Evolutionary conservation across 1,139 yeast genomes (phyloP).

Genomic region (Candida sp.): DNA sequence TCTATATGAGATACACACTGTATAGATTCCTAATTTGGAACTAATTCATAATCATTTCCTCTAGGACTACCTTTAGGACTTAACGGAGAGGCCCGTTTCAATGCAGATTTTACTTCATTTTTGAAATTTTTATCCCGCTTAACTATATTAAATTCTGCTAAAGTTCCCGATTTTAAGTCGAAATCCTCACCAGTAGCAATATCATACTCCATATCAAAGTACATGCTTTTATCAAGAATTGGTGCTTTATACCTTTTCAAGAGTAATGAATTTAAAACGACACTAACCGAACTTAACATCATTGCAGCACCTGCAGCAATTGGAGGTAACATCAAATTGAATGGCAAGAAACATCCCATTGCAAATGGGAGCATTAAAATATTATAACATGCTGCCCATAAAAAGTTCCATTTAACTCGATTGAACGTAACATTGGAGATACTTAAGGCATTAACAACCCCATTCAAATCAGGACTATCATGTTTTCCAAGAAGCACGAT

Average conservation of each 20-base stretch:
- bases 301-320: slow-evolving; percentile 90
- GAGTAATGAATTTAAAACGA: slow-evolving; percentile 73
- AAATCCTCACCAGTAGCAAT: slow-evolving; percentile 15
- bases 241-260: slow-evolving; percentile 63
- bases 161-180: slow-evolving; percentile 25
- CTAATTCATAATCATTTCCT: slow-evolving; percentile 4
- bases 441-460: slow-evolving; percentile 70
- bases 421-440: slow-evolving; percentile 68
- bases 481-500: slow-evolving; percentile 60
- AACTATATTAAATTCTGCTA: slow-evolving; percentile 26
- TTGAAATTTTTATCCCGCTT: slow-evolving; percentile 14
- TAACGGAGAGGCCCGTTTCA: neutral
- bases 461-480: slow-evolving; percentile 47
- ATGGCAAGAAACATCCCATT: slow-evolving; percentile 85
- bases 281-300: slow-evolving; percentile 92
- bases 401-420: slow-evolving; percentile 75
- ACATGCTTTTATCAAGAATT: slow-evolving; percentile 11
- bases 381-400: slow-evolving; percentile 88
- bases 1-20: neutral
- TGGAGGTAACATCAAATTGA: slow-evolving; percentile 78
- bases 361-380: slow-evolving; percentile 91
- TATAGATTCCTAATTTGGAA: slow-evolving; percentile 1
- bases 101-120: neutral
- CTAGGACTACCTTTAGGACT: neutral
- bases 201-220: slow-evolving; percentile 21